Evolutionary conservation across 2,329 filamentous ascomycete species (phyloP).

Genomic region (Hymenotorrendiella dingleyae): DNA sequence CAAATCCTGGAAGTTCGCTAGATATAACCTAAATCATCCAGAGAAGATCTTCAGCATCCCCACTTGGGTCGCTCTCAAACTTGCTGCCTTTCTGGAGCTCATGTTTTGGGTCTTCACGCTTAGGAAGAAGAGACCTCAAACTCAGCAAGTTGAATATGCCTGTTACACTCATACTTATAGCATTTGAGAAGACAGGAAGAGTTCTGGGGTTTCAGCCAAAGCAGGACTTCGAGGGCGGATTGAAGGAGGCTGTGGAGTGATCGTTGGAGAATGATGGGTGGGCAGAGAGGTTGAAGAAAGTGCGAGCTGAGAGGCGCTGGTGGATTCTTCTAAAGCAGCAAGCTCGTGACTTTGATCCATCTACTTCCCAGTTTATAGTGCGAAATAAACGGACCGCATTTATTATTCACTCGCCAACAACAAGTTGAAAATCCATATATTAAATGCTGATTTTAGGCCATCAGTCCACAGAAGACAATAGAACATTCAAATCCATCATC

Average conservation of each 20-base stretch:
- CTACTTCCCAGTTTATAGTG: no score
- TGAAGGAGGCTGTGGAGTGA: conserved; percentile 2
- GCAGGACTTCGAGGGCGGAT: neutral
- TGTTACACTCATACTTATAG: conserved; percentile 5
- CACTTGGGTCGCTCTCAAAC: neutral
- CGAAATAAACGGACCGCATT: no score
- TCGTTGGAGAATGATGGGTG: conserved; percentile 1
- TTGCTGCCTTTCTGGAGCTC: conserved; percentile 1
- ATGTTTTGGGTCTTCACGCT: conserved; percentile 1
- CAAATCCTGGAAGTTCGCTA: neutral
- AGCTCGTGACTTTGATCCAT: no score
- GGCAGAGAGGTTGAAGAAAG: neutral
- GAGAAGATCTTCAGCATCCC: neutral
- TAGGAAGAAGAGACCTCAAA: neutral
- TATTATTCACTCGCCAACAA: no score
- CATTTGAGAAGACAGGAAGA: neutral
- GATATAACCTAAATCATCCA: neutral
- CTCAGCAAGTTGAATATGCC: conserved; percentile 4
- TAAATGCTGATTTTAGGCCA: no score
- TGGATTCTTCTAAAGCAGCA: no score
- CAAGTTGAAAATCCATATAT: no score
- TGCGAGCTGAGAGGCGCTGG: no score
- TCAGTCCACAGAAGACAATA: no score
- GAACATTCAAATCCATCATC: no score
- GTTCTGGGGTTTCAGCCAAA: neutral